Evolutionary conservation across 345 rosid genomes (phyloP).

Genomic region (Rubroshorea leprosula): DNA sequence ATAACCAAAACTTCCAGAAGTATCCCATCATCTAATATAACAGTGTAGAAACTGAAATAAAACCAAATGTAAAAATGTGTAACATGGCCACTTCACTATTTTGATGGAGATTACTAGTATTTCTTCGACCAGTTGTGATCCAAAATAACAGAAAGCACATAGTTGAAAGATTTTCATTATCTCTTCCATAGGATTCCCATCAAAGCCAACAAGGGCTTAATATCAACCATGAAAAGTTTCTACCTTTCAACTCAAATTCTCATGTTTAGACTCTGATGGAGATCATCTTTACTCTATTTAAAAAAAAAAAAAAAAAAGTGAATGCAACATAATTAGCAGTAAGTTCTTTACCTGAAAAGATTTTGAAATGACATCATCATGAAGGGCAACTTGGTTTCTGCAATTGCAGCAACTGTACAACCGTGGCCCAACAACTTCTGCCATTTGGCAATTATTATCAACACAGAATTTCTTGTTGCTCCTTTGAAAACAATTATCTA

Average conservation of each 20-base stretch:
- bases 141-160: neutral
- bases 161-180: too few species aligned
- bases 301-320: neutral
- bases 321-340: conserved; percentile 7
- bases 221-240: neutral
- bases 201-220: neutral
- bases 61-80: too few species aligned
- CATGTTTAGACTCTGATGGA: neutral
- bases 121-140: neutral
- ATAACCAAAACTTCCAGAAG: conserved; percentile 3
- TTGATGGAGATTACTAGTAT: too few species aligned
- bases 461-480: neutral
- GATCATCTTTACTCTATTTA: neutral
- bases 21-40: neutral
- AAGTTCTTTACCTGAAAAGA: conserved; percentile 41
- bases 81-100: neutral
- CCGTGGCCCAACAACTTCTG: conserved; percentile 38
- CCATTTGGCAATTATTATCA: conserved; percentile 15
- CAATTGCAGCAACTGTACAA: conserved; percentile 58
- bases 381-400: conserved; percentile 49
- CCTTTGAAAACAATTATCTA: neutral
- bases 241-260: neutral
- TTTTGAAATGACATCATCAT: conserved; percentile 56
- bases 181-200: neutral
- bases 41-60: neutral